These are phyloP conservation scores for Coemansia sp. DNA, from an alignment of 192 early-diverging fungal species.

Conservation along the genomic window DNA sequence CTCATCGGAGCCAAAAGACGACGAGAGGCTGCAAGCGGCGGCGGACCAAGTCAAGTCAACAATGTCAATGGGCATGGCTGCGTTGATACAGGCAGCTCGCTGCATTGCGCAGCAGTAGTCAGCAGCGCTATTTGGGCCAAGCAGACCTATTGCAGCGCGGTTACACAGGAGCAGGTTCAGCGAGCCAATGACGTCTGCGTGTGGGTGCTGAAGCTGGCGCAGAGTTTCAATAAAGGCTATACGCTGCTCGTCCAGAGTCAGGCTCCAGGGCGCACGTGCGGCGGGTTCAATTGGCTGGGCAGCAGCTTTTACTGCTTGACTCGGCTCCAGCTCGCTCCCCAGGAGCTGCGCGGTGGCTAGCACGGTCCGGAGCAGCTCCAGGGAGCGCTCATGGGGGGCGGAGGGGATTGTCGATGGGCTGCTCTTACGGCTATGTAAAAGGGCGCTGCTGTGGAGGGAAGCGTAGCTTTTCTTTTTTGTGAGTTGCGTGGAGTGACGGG, in stretches of 20 bases:
- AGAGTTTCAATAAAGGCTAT: conserved; percentile 19
- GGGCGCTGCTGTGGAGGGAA: not conserved
- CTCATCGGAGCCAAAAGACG: conserved; percentile 30
- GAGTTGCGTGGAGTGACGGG: not conserved
- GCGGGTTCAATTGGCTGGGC: conserved; percentile 7
- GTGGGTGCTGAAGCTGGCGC: conserved; percentile 33
- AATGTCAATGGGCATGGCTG: conserved; percentile 8
- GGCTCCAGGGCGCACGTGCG: conserved; percentile 8
- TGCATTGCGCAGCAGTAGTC: conserved; percentile 9
- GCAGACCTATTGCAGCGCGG: conserved; percentile 33
- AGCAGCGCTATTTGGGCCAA: conserved; percentile 16
- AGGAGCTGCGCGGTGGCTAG: conserved; percentile 4
- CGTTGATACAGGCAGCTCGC: not conserved
- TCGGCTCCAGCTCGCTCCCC: not conserved
- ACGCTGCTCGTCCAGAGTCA: conserved; percentile 17
- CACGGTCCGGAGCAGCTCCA: conserved; percentile 37
- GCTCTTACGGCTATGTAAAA: conserved; percentile 11
- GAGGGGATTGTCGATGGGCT: not conserved
- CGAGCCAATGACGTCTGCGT: conserved; percentile 30
- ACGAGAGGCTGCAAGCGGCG: conserved; percentile 16
- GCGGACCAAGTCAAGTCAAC: not conserved
- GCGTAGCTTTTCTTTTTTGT: conserved; percentile 1
- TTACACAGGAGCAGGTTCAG: conserved; percentile 35
- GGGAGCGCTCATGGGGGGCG: conserved; percentile 19
- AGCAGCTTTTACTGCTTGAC: not conserved